These are phyloP conservation scores for Nymphaea colorata DNA, from an alignment of 164 flowering plant genomes.

Conservation along the genomic window DNA sequence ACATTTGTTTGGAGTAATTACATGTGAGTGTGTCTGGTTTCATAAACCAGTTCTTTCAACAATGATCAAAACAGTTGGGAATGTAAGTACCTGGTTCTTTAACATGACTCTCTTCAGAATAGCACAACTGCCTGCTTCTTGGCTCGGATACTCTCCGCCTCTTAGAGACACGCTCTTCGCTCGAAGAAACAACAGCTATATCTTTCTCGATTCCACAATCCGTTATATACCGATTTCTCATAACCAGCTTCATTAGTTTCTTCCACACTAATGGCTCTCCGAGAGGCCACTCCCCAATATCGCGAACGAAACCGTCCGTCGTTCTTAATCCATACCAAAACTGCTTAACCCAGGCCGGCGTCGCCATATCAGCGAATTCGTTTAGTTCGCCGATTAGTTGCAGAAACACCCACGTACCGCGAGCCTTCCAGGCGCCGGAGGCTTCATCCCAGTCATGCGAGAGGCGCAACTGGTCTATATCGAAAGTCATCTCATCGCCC, in stretches of 20 bases:
- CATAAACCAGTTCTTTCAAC: no score
- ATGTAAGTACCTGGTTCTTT: neutral
- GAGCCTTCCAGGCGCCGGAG: conserved; percentile 27
- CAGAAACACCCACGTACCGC: conserved; percentile 53
- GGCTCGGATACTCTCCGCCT: no score
- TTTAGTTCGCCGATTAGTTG: conserved; percentile 30
- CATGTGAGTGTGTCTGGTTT: no score
- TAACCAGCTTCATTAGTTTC: neutral
- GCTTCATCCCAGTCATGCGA: conserved; percentile 52
- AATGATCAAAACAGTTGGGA: no score
- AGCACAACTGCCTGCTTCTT: no score
- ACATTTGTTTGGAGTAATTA: no score
- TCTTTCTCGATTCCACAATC: neutral
- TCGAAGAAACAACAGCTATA: neutral
- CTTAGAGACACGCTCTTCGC: neutral
- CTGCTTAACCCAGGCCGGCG: conserved; percentile 42
- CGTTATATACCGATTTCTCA: neutral
- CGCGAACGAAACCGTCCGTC: conserved; percentile 15
- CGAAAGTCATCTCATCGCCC: conserved; percentile 48
- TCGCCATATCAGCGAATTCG: conserved; percentile 6
- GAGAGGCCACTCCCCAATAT: conserved; percentile 38
- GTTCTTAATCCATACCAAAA: conserved; percentile 46
- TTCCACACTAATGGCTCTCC: neutral
- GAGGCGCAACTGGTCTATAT: conserved; percentile 26
- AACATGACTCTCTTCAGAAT: neutral